Conservation (phyloP, 2,329 filamentous ascomycete genomes). For the Cadophora sp. region DNA sequence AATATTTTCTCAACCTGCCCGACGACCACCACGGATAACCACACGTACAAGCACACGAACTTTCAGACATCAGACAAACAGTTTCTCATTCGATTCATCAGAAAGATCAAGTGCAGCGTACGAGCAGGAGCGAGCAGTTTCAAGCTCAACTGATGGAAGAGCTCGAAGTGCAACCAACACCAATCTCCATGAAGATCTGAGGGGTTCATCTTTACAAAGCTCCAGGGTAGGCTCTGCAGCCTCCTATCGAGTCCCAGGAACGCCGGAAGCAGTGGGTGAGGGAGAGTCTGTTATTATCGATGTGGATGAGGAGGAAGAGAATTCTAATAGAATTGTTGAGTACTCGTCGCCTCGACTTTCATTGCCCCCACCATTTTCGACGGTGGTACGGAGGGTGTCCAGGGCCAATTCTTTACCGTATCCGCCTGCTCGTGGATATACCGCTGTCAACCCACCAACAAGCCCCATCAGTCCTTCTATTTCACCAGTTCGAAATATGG, state of each 20-base stretch:
- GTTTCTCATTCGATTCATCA: conserved; percentile 46
- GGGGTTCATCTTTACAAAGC: conserved; percentile 39
- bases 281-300: not conserved
- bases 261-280: not conserved
- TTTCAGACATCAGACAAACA: conserved; percentile 47
- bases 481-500: conserved; percentile 8
- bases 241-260: conserved; percentile 9
- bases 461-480: conserved; percentile 28
- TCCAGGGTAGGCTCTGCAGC: conserved; percentile 29
- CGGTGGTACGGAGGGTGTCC: conserved; percentile 36
- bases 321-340: conserved; percentile 12
- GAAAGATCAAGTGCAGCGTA: conserved; percentile 44
- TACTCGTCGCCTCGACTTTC: conserved; percentile 33
- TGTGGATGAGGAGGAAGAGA: conserved; percentile 4
- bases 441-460: conserved; percentile 15
- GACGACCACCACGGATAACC: conserved; percentile 33
- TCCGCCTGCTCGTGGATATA: conserved; percentile 19
- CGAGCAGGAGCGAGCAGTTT: conserved; percentile 40
- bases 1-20: conserved; percentile 43
- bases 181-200: conserved; percentile 40
- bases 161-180: conserved; percentile 28
- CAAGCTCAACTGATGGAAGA: conserved; percentile 34
- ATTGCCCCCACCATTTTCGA: conserved; percentile 44
- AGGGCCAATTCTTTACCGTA: conserved; percentile 34
- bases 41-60: conserved; percentile 32